Base-by-base conservation (phyloP, 2,329 filamentous ascomycete species). In the Colletotrichum sp. region DNA sequence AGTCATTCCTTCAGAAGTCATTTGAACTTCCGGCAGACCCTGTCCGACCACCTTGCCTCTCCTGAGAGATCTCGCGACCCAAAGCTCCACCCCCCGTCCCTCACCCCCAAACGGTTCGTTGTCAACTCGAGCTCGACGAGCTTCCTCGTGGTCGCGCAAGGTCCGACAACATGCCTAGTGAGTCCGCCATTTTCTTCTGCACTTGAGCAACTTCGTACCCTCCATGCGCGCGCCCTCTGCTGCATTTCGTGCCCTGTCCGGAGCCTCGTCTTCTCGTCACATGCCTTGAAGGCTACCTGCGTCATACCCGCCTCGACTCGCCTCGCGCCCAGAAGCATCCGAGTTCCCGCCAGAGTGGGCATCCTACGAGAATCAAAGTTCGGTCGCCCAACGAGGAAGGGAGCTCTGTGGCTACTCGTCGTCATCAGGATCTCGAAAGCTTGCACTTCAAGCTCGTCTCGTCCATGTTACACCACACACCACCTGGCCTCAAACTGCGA, bases 81-180 rank as follows among this genome's bases (percentile, higher is more conserved):
- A 69, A 49, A 73, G 76, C 72, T 78, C 76, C 70, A 72, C 69
- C 69, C 36, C 57, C 44, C 44, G 28, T 55, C 65, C 60, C 66
- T 59, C 68, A 64, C 68, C 64, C 63, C 44, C 59, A 67, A 78
- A 72, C 73, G 28, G 49, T 66, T 67, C 67, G 67, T 57, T 76
- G 63, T 71, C 59, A 75, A 74, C 68, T 72, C 71, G 71, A 77
- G 68, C 68, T 72, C 55, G 70, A 77, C 71, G 60, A 78, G 70
- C 73, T 75, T 52, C 70, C 32, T 55, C 69, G 60, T 66, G 34
- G 59, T 76, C 55, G 76, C 77, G 72, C 77, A 76, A 78, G 72
- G 69, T 49, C 72, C 70, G 65, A 77, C 76, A 78, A 79, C 66
- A 80, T 80, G 79, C 77, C 79, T 72, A 77, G 79, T 80, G 76